A percentile compares a stretch with the other conserved stretches of the same genome.
These are phyloP conservation scores for Pelargonium citronellum DNA, from an alignment of 441 rosid species.

Conservation along the genomic window DNA sequence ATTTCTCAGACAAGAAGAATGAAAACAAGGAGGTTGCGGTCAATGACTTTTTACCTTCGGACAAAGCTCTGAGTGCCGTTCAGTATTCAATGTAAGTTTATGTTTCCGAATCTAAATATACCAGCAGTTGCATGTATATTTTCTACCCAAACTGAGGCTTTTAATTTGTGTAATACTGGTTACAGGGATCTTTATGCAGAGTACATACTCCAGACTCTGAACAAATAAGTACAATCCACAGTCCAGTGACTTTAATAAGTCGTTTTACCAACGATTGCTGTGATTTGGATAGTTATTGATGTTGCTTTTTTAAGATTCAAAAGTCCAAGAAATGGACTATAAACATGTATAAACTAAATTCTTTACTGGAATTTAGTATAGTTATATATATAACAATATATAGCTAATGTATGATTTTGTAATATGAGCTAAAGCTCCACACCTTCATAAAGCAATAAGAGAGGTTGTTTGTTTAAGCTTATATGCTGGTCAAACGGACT, in stretches of 20 bases:
- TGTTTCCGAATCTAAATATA: not conserved
- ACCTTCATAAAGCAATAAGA: no score
- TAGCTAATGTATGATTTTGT: no score
- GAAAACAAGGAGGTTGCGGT: conserved; percentile 94
- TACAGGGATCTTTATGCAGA: conserved; percentile 88
- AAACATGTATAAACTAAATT: not conserved
- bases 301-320: not conserved
- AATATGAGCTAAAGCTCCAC: no score
- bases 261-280: not conserved
- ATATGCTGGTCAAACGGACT: no score
- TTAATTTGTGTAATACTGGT: not conserved
- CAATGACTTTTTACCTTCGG: conserved; percentile 80
- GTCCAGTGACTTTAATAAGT: not conserved
- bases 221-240: not conserved
- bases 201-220: conserved; percentile 4
- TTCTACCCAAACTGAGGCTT: not conserved
- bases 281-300: not conserved
- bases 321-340: conserved; percentile 2
- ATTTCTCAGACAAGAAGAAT: conserved; percentile 73
- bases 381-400: no score
- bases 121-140: no score
- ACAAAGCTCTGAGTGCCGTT: conserved; percentile 65
- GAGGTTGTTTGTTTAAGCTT: no score
- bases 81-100: conserved; percentile 74
- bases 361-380: no score